Evolutionary conservation across 257 asterid genomes (phyloP).

Genomic region (Solanum dulcamara): DNA sequence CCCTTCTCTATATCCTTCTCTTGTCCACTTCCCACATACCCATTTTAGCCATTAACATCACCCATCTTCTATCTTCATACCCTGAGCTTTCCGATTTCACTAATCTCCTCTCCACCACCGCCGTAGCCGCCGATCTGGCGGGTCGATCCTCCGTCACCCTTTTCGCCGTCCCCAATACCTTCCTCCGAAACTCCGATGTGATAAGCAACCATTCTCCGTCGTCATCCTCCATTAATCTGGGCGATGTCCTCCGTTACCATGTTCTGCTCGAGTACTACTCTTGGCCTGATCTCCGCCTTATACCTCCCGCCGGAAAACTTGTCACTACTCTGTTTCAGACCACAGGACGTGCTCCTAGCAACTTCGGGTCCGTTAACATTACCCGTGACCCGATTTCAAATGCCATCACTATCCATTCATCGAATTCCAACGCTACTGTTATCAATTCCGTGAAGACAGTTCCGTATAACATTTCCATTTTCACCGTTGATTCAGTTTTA

Average conservation of each 20-base stretch:
- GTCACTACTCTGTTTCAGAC: slow-evolving; percentile 64
- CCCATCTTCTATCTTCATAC: slow-evolving; percentile 34
- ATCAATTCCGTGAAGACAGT: slow-evolving; percentile 26
- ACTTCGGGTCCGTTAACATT: slow-evolving; percentile 52
- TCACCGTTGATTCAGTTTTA: slow-evolving; percentile 34
- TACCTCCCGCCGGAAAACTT: slow-evolving; percentile 44
- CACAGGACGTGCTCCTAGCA: slow-evolving; percentile 53
- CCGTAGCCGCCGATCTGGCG: slow-evolving; percentile 47
- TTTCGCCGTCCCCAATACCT: slow-evolving; percentile 47
- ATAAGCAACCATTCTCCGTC: slow-evolving; percentile 10
- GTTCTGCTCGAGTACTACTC: slow-evolving; percentile 64
- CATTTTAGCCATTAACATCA: slow-evolving; percentile 29
- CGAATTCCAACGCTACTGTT: slow-evolving; percentile 42
- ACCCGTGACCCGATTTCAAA: slow-evolving; percentile 24
- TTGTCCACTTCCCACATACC: slow-evolving; percentile 9
- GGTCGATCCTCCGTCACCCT: slow-evolving; percentile 40
- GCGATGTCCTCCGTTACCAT: slow-evolving; percentile 78
- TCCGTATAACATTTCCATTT: slow-evolving; percentile 34
- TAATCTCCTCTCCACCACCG: slow-evolving; percentile 43
- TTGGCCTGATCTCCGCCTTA: slow-evolving; percentile 41
- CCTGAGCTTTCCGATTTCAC: slow-evolving; percentile 45
- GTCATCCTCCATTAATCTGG: slow-evolving; percentile 29
- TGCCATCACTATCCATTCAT: slow-evolving; percentile 30
- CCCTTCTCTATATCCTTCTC: slow-evolving; percentile 29
- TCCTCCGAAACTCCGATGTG: slow-evolving; percentile 20